phyloP scores from a whole-genome alignment of 116 monocot genomes.

The Dioscorea cayenensis region DNA sequence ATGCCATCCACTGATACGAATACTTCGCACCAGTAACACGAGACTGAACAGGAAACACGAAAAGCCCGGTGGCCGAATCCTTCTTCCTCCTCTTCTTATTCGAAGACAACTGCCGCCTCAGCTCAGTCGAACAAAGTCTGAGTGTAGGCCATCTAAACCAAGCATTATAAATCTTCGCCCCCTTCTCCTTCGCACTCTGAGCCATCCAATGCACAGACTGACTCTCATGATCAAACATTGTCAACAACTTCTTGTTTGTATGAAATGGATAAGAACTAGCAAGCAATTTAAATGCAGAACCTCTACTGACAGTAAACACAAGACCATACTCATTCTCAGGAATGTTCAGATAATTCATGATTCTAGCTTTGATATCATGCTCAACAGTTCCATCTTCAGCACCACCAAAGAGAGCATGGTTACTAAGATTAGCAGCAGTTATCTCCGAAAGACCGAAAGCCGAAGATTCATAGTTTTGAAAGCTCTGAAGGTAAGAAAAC shows the following conservation, averaged over 20 bases:
- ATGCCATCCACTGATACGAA: constrained; percentile 98
- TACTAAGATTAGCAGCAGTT: constrained; percentile 80
- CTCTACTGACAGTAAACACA: constrained; percentile 81
- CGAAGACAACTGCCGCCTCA: constrained; percentile 62
- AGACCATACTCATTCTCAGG: constrained; percentile 84
- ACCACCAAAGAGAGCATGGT: constrained; percentile 82
- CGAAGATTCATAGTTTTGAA: constrained; percentile 50
- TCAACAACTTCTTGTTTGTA: constrained; percentile 80
- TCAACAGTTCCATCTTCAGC: constrained; percentile 80
- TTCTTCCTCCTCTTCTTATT: constrained; percentile 71
- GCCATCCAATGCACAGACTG: constrained; percentile 92
- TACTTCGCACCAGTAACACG: constrained; percentile 90
- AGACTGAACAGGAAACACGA: constrained; percentile 94
- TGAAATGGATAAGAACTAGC: constrained; percentile 91
- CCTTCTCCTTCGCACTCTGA: constrained; percentile 71
- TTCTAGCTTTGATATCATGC: constrained; percentile 71
- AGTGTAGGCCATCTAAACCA: constrained; percentile 92
- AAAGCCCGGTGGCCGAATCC: constrained; percentile 71
- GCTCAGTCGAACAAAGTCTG: constrained; percentile 60
- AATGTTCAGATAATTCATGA: constrained; percentile 92
- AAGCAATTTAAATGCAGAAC: constrained; percentile 81
- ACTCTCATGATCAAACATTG: constrained; percentile 98
- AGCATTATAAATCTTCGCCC: constrained; percentile 61
- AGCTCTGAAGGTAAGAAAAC: constrained; percentile 75
- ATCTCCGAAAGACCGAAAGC: constrained; percentile 76